phyloP scores from a whole-genome alignment of 129 eudicot genomes.

The Heracleum sosnowskyi region DNA sequence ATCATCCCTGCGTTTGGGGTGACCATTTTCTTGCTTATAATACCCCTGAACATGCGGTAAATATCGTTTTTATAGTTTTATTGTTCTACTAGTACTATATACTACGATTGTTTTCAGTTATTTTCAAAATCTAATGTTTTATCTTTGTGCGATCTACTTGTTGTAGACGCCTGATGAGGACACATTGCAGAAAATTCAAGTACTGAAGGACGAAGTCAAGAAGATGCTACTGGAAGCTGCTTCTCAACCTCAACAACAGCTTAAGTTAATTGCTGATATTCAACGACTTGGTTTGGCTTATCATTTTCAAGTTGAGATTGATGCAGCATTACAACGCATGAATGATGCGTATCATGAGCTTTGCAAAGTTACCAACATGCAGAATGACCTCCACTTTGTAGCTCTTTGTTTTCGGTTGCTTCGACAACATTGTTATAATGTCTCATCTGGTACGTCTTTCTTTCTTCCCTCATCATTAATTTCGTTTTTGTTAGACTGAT shows the following conservation, averaged over 20 bases:
- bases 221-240: background rate
- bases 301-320: background rate
- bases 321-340: background rate
- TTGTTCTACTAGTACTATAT: too few relatives aligned
- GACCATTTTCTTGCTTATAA: slow-evolving; percentile 1
- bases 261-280: background rate
- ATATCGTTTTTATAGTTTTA: background rate
- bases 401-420: slow-evolving; percentile 8
- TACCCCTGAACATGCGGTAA: background rate
- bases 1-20: slow-evolving; percentile 2
- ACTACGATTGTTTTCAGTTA: too few relatives aligned
- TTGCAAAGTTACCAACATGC: background rate
- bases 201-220: background rate
- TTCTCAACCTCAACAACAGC: background rate
- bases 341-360: background rate
- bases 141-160: too few relatives aligned
- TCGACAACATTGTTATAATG: background rate
- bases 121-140: too few relatives aligned
- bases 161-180: background rate
- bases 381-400: background rate
- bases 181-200: too few relatives aligned
- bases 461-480: too few relatives aligned
- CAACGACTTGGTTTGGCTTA: background rate
- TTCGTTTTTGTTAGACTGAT: too few relatives aligned
- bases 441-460: slow-evolving; percentile 17